phyloP scores from a whole-genome alignment of 768 basidiomycete genomes.

The Hericium coralloides region DNA sequence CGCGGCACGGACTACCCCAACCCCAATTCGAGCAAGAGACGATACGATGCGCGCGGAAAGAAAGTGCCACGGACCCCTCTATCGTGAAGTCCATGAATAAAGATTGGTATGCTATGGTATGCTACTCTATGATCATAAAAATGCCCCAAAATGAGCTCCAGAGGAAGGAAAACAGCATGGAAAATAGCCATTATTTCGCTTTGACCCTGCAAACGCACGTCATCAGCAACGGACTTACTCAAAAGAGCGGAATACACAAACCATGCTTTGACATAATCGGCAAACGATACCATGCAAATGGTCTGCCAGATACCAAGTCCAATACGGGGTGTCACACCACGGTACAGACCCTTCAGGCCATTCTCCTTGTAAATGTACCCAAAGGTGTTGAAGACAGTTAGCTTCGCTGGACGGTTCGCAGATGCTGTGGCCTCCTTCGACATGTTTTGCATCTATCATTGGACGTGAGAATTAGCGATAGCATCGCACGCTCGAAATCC shows the following conservation, averaged over 20 bases:
- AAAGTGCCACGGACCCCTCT: not conserved
- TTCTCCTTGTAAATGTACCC: conserved; percentile 95
- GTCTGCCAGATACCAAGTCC: conserved; percentile 97
- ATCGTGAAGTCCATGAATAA: not conserved
- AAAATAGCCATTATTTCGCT: not conserved
- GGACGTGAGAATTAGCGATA: not conserved
- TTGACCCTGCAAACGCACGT: conserved; percentile 38
- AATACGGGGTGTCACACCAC: conserved; percentile 95
- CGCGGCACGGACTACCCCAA: no score
- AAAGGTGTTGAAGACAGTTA: conserved; percentile 87
- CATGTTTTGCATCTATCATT: conserved; percentile 93
- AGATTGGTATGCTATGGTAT: not conserved
- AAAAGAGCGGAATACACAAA: conserved; percentile 20
- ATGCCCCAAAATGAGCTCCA: not conserved
- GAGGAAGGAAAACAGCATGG: not conserved
- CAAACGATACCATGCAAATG: conserved; percentile 97
- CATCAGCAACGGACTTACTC: not conserved
- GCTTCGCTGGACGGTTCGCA: conserved; percentile 80
- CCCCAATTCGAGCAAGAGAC: no score
- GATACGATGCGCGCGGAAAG: no score
- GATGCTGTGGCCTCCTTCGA: conserved; percentile 59
- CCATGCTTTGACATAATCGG: conserved; percentile 92
- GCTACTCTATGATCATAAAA: conserved; percentile 6
- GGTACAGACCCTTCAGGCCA: conserved; percentile 92
- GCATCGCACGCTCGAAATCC: not conserved